Evolutionary conservation across 192 early-diverging fungal genomes (phyloP).

Genomic region (Entomortierella lignicola): DNA sequence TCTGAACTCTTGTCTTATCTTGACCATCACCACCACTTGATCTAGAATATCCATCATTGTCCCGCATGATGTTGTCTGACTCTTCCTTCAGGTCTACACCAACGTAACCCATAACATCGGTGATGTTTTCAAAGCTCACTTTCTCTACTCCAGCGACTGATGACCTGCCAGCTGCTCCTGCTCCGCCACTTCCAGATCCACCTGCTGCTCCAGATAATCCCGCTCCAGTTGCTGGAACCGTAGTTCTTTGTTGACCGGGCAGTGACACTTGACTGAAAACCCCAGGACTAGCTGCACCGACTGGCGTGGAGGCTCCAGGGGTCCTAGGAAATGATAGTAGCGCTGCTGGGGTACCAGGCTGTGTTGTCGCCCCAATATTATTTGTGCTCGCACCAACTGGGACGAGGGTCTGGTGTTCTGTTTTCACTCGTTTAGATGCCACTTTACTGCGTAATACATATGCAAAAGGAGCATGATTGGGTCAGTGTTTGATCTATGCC

Average conservation of each 20-base stretch:
- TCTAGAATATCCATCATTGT: constrained; percentile 39
- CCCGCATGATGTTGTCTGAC: constrained; percentile 67
- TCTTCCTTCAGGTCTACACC: constrained; percentile 81
- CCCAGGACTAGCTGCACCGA: constrained; percentile 22
- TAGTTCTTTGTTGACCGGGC: constrained; percentile 27
- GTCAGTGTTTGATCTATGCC: not conserved
- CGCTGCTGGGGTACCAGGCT: constrained; percentile 14
- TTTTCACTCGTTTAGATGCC: constrained; percentile 33
- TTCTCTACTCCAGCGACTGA: constrained; percentile 31
- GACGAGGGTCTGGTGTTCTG: constrained; percentile 18
- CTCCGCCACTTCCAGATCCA: constrained; percentile 14
- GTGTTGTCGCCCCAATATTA: not conserved
- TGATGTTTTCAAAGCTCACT: constrained; percentile 66
- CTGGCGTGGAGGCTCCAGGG: constrained; percentile 19
- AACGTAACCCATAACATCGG: constrained; percentile 84
- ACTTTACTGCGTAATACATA: constrained; percentile 12
- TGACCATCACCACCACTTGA: constrained; percentile 23
- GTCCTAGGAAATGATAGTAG: constrained; percentile 14
- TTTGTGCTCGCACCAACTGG: constrained; percentile 1
- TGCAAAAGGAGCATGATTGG: not conserved
- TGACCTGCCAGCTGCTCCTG: constrained; percentile 18
- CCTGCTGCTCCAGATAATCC: constrained; percentile 8
- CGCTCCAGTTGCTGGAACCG: constrained; percentile 2
- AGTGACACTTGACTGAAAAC: constrained; percentile 40
- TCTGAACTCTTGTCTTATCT: constrained; percentile 53